A percentile compares a stretch with the other conserved stretches of the same genome.
These are phyloP conservation scores for Candida morakotiae DNA, from an alignment of 805 yeast species.

Conservation along the genomic window DNA sequence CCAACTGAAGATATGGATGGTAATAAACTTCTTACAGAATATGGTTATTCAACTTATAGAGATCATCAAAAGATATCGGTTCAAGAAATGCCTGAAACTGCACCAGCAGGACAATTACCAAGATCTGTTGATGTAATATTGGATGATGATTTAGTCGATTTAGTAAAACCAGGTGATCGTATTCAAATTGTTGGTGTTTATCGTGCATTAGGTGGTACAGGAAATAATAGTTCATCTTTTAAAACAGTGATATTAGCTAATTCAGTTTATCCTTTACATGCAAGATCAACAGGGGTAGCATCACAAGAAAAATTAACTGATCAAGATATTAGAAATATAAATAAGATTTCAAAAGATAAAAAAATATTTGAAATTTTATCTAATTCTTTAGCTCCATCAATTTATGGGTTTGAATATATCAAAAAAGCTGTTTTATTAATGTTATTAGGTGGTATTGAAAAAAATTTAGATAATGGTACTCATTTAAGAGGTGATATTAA, in stretches of 20 bases:
- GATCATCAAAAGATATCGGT: constrained; percentile 92
- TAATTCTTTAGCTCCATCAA: constrained; percentile 90
- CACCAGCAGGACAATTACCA: constrained; percentile 97
- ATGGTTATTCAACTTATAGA: constrained; percentile 85
- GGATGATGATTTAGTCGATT: constrained; percentile 92
- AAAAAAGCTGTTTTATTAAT: constrained; percentile 87
- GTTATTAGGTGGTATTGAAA: constrained; percentile 92
- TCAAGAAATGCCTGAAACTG: constrained; percentile 96
- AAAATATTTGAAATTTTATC: constrained; percentile 76
- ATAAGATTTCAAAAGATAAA: constrained; percentile 64
- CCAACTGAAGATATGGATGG: constrained; percentile 94
- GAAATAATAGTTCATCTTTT: constrained; percentile 61
- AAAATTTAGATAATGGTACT: constrained; percentile 89
- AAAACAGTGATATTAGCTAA: constrained; percentile 82
- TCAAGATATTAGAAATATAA: constrained; percentile 80
- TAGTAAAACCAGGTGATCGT: constrained; percentile 93
- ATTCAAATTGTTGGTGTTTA: constrained; percentile 92
- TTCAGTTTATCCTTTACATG: constrained; percentile 83
- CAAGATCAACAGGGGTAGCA: constrained; percentile 82
- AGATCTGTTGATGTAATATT: constrained; percentile 87
- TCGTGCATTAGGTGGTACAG: constrained; percentile 80
- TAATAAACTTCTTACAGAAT: constrained; percentile 82
- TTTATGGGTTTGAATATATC: constrained; percentile 87
- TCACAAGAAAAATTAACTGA: constrained; percentile 68
- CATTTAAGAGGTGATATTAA: constrained; percentile 98